These are phyloP conservation scores for Rhodotorula sp. DNA, from an alignment of 1,284 basidiomycete species.

Conservation along the genomic window DNA sequence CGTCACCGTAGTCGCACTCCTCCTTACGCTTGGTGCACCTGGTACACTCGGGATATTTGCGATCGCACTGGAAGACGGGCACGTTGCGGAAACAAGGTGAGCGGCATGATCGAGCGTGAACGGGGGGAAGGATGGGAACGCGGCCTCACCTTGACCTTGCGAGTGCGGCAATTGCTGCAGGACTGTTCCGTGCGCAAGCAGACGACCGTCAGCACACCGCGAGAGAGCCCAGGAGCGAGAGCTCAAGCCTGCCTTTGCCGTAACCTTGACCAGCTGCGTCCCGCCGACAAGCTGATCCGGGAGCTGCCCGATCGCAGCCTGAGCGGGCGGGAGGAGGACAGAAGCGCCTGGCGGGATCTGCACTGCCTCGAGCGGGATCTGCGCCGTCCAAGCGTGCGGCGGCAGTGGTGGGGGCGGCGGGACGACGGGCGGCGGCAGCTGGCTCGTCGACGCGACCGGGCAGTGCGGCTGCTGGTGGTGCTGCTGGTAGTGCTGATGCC, in stretches of 20 bases:
- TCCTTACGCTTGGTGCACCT: constrained; percentile 33
- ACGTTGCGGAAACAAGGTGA: no score
- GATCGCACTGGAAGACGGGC: constrained; percentile 23
- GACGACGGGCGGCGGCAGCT: not conserved
- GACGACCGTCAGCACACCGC: no score
- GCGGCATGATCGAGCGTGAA: not conserved
- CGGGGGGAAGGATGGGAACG: no score
- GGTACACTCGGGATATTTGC: constrained; percentile 30
- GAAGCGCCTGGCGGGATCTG: constrained; percentile 13
- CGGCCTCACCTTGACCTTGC: constrained; percentile 29
- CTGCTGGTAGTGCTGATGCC: not conserved
- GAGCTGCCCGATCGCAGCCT: not conserved
- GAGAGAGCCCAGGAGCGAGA: no score
- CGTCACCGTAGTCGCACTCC: constrained; percentile 33
- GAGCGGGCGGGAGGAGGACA: constrained; percentile 6
- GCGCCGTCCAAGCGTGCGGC: not conserved
- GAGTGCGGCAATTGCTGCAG: constrained; percentile 23
- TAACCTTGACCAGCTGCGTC: constrained; percentile 30
- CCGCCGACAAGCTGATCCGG: constrained; percentile 5
- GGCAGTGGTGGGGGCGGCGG: not conserved
- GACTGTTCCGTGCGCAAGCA: constrained; percentile 4
- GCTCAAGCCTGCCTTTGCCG: constrained; percentile 24
- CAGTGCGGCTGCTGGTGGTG: not conserved
- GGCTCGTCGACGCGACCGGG: not conserved
- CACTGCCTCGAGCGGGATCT: not conserved